A percentile compares a stretch with the other conserved stretches of the same genome.
Evolutionary conservation across 1,284 basidiomycete species (phyloP).

Genomic region (Takashimella koratensis): DNA sequence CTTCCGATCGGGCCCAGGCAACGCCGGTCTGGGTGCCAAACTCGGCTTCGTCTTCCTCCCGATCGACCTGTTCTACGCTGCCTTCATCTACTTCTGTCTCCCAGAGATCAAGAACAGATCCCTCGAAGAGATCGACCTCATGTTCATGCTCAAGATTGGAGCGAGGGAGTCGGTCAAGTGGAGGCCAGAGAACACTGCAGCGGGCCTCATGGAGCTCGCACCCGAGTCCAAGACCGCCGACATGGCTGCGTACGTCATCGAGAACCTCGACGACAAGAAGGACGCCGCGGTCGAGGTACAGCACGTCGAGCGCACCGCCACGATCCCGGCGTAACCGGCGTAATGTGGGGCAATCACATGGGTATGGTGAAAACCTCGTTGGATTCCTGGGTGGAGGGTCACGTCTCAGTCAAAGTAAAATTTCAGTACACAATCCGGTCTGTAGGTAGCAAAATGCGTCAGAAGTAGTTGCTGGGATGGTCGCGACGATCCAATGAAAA

Average conservation of each 20-base stretch:
- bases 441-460: too few relatives aligned
- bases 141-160: not conserved
- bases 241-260: not conserved
- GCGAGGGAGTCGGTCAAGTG: not conserved
- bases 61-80: not conserved
- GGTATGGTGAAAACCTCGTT: too few relatives aligned
- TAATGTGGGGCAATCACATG: too few relatives aligned
- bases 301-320: too few relatives aligned
- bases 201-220: constrained; percentile 1
- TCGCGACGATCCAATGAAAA: too few relatives aligned
- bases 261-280: not conserved
- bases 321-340: too few relatives aligned
- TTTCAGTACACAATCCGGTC: too few relatives aligned
- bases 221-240: constrained; percentile 1
- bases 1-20: not conserved
- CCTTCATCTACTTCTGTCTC: not conserved
- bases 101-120: not conserved
- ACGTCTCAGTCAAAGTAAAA: too few relatives aligned
- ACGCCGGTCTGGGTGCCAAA: not conserved
- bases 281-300: not conserved
- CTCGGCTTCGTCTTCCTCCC: not conserved
- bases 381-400: too few relatives aligned
- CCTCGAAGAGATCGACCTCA: not conserved
- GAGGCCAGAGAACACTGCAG: not conserved
- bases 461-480: too few relatives aligned